Conservation (phyloP, 495 filamentous ascomycete species). For the Haplographium delicatum region DNA sequence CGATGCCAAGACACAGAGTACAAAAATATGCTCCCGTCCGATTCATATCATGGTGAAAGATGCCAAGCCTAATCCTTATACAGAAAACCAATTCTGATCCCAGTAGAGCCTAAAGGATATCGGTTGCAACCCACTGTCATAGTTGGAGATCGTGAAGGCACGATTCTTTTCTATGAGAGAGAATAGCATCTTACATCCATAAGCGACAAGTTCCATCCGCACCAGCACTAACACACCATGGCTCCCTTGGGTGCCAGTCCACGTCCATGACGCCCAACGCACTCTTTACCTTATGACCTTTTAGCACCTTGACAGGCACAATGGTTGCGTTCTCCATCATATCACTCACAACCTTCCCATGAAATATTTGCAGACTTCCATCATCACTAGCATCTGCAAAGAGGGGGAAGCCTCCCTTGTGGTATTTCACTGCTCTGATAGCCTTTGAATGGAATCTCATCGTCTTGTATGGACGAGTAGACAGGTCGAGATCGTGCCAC, state of each 20-base stretch:
- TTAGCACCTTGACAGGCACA: constrained; percentile 90
- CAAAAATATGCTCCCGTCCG: too few species aligned
- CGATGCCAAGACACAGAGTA: too few species aligned
- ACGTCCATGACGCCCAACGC: constrained; percentile 88
- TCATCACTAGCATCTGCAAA: constrained; percentile 94
- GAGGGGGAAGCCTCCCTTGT: constrained; percentile 75
- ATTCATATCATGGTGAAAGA: too few species aligned
- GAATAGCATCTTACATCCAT: constrained; percentile 53
- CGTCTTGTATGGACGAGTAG: constrained; percentile 86
- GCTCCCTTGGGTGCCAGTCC: constrained; percentile 89
- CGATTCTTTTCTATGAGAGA: too few species aligned
- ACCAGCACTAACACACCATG: constrained; percentile 90
- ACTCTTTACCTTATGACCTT: constrained; percentile 75
- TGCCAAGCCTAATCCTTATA: too few species aligned
- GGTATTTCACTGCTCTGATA: constrained; percentile 80
- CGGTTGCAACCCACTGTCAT: too few species aligned
- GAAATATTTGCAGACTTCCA: constrained; percentile 90
- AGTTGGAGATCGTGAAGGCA: too few species aligned
- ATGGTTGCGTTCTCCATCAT: constrained; percentile 94
- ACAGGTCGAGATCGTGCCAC: constrained; percentile 96
- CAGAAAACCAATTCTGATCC: too few species aligned
- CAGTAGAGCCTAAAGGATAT: too few species aligned
- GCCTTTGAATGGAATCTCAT: constrained; percentile 90
- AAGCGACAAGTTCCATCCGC: constrained; percentile 86
- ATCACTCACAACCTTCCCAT: constrained; percentile 89